Conservation (phyloP, 2,329 filamentous ascomycete genomes). For the Lasiodiplodia theobromae region DNA sequence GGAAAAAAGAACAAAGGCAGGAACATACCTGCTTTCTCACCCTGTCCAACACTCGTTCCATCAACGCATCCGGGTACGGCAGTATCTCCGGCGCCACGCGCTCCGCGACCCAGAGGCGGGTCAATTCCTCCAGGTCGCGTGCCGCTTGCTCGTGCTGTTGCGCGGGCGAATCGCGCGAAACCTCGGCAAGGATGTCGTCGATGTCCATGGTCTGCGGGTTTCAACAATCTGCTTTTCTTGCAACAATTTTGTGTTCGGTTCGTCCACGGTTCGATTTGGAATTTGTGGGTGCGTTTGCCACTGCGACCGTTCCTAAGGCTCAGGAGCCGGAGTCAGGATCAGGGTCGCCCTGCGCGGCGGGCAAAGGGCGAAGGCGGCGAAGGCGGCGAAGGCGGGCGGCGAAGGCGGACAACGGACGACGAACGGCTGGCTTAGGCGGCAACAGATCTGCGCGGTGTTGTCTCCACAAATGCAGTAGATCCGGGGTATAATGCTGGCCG, state of each 20-base stretch:
- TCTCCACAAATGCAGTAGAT: neutral
- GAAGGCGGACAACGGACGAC: neutral
- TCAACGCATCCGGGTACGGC: constrained; percentile 75
- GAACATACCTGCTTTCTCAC: constrained; percentile 46
- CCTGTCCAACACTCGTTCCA: constrained; percentile 79
- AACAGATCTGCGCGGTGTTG: neutral
- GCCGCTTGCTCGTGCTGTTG: constrained; percentile 58
- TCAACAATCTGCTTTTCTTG: neutral
- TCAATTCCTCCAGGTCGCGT: constrained; percentile 85
- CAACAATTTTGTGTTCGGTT: neutral
- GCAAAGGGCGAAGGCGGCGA: neutral
- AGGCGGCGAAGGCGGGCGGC: too few species aligned
- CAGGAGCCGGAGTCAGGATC: neutral
- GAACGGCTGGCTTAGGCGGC: neutral
- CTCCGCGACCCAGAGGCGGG: constrained; percentile 92
- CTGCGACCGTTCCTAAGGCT: neutral
- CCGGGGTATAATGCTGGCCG: neutral
- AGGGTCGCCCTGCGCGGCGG: neutral
- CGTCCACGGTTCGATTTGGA: neutral
- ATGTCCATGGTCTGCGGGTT: constrained; percentile 50
- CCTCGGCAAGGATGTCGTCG: constrained; percentile 60
- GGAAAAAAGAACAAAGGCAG: neutral
- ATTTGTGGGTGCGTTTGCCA: neutral
- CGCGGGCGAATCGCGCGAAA: constrained; percentile 49
- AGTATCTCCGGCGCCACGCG: constrained; percentile 89